Base-by-base conservation (phyloP, 2,329 filamentous ascomycete genomes). In the Penicillium sclerotigenum region DNA sequence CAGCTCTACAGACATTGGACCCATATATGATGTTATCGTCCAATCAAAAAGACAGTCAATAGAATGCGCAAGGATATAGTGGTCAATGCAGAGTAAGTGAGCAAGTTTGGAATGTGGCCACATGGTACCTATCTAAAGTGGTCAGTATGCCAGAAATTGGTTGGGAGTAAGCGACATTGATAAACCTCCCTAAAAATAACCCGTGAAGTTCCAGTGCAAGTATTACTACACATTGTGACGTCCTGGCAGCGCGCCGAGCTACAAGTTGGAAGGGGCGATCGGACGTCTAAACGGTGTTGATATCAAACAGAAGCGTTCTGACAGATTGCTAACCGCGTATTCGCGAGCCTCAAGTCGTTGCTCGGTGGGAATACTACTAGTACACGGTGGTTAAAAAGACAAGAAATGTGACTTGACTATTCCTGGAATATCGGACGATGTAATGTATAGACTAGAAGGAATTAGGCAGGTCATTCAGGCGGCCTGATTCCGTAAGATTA, bases 1-100 rank as follows among this genome's bases (percentile, higher is more conserved):
- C 83, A 86, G 69, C 86, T 86, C 76, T 84, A 81, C 69, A 86
- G 0, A 84, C 81, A 31, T 86, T 82, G 85, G 65, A 83, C 83
- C 83, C 83, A 0, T 84, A 84, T 64, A 79, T 86, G 28, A 83
- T 86, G 79, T 86, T 87, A 77, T 75, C 74, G 33, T 78, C 80
- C 3, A 86, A 86, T 69, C 81, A 85, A 66, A 83, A 85, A 65
- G n/a, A 82, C 79, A 0, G 70, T 76, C 0, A 59, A 69, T 9
- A 66, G 65, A 2, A 49, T 62, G 0, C 79, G 80, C 55, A 86
- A 86, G 66, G 82, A 86, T 69, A 84, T 79, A 0, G 81, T 83
- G 31, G 68, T 73, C 62, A 86, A 86, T 67, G 80, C 74, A 59
- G 82, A 86, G 66, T 61, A 73, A 6, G 83, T 81, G 0, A 81